Percentiles rank a stretch among this genome's conserved stretches.
phyloP scores from a whole-genome alignment of 2,329 filamentous ascomycete species.

The Aspergillus pseudoterreus region DNA sequence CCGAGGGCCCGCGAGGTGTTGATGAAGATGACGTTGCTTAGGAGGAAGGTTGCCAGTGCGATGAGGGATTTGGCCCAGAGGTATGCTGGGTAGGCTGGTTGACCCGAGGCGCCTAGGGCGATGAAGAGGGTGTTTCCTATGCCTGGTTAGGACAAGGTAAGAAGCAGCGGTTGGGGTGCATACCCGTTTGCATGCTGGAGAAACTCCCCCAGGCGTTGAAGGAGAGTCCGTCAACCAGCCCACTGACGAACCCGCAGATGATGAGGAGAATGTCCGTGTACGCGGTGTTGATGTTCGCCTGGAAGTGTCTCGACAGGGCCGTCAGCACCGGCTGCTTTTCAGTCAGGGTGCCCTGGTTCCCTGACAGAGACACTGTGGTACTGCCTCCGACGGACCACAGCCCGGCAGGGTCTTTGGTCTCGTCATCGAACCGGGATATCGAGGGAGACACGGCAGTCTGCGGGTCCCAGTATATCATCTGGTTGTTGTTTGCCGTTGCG shows the following conservation, averaged over 20 bases:
- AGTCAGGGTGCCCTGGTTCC: slow-evolving; percentile 6
- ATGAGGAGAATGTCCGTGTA: slow-evolving; percentile 29
- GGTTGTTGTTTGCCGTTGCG: slow-evolving; percentile 4
- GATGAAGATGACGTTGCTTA: slow-evolving; percentile 39
- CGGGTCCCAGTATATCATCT: slow-evolving; percentile 11
- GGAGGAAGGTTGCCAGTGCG: slow-evolving; percentile 36
- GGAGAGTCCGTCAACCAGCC: slow-evolving; percentile 38
- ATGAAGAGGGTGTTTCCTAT: slow-evolving; percentile 44
- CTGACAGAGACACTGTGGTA: slow-evolving; percentile 21
- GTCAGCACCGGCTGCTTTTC: slow-evolving; percentile 11
- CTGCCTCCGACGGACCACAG: slow-evolving; percentile 21
- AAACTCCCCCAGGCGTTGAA: slow-evolving; percentile 44
- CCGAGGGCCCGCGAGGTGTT: slow-evolving; percentile 27
- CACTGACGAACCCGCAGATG: slow-evolving; percentile 37
- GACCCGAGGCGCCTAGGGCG: slow-evolving; percentile 39
- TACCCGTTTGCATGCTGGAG: slow-evolving; percentile 43
- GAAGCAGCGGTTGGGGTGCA: background rate
- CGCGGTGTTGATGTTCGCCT: slow-evolving; percentile 19
- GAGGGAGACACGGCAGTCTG: slow-evolving; percentile 4
- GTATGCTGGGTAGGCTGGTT: slow-evolving; percentile 37
- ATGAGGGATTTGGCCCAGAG: slow-evolving; percentile 43
- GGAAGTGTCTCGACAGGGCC: slow-evolving; percentile 19
- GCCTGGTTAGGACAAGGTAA: background rate
- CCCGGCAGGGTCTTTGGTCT: slow-evolving; percentile 16
- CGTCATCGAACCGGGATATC: slow-evolving; percentile 2